Base-by-base conservation (phyloP, 306 rosid genomes). In the Trifolium subterraneum region DNA sequence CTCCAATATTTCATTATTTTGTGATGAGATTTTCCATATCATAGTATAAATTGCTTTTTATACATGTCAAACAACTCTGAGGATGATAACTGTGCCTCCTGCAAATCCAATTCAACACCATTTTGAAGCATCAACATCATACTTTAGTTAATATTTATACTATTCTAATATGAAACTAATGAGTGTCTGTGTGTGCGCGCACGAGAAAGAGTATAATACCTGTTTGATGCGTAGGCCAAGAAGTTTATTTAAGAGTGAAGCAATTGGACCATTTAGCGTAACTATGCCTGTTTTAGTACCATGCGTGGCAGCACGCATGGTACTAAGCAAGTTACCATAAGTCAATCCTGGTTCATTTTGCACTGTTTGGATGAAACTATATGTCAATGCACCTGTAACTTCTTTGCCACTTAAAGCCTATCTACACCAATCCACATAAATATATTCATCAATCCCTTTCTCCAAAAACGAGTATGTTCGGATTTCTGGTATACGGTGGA, bases 81-180 rank as follows among this genome's bases (percentile, higher is more conserved):
- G n/a, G 87, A 79, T 0, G 91, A 79, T 20, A 89, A 29, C 25
- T 89, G 94, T 56, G 91, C 86, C 84, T 81, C 88, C 91, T 83
- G 84, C 86, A 60, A 65, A 82, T 74, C 4, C 63, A 23, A 12
- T 11, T 56, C 8, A 35, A 56, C 27, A 23, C n/a, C 31, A 56
- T 56, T 56, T 56, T 56, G 36, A 11, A 56, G 36, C 10, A 56
- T 22, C 62, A 55, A 23, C 22, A 48, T 77, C 9, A 33, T 19
- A 60, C 39, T 60, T 29, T 4, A 31, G 64, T 25, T 41, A 58
- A 25, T 23, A 52, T 36, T 36, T 36, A 36, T 20, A 15, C 9
- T 14, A 14, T 14, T 27, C 39, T 60, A 31, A 41, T 51, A 48
- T 7, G 19, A 16, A 33, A 65, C 2, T 15, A 7, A 33, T 75